Evolutionary conservation across 202 grass and related monocot species (phyloP).

Genomic region (Elaeis oleifera): DNA sequence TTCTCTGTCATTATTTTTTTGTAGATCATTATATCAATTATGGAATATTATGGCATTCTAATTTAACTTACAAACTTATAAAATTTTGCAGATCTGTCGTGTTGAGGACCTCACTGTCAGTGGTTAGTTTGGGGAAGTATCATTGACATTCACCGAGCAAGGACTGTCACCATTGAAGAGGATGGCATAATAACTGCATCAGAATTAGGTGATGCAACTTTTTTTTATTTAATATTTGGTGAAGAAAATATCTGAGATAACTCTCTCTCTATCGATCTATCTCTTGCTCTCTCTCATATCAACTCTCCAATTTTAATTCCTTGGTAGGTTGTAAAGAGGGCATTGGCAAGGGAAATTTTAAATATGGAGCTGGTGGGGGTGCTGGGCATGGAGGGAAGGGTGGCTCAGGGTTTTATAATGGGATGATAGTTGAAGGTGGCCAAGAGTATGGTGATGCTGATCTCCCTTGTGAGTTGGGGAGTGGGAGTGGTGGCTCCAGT

Average conservation of each 20-base stretch:
- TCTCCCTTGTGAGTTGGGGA: constrained; percentile 98
- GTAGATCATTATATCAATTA: no score
- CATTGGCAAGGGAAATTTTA: constrained; percentile 81
- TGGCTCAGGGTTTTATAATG: constrained; percentile 78
- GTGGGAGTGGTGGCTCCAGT: constrained; percentile 71
- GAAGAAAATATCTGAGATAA: not conserved
- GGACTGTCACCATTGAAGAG: constrained; percentile 65
- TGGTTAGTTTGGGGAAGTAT: constrained; percentile 84
- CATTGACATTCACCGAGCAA: constrained; percentile 97
- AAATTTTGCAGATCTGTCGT: constrained; percentile 68
- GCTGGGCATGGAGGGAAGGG: constrained; percentile 91
- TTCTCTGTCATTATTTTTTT: no score
- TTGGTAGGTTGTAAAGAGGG: constrained; percentile 86
- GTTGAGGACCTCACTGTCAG: constrained; percentile 89
- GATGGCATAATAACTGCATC: constrained; percentile 86
- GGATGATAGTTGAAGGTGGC: constrained; percentile 61
- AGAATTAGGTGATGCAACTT: constrained; percentile 82
- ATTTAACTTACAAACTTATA: constrained; percentile 10
- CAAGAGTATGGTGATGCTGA: constrained; percentile 63
- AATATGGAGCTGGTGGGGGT: constrained; percentile 80
- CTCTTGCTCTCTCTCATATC: no score
- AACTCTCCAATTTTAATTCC: constrained; percentile 10
- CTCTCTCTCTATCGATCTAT: no score
- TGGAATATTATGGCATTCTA: not conserved
- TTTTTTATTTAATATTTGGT: constrained; percentile 20